Percentiles rank a stretch among this genome's conserved stretches.
Conservation (phyloP, 1,284 basidiomycete genomes). For the Apiotrichum sp. region DNA sequence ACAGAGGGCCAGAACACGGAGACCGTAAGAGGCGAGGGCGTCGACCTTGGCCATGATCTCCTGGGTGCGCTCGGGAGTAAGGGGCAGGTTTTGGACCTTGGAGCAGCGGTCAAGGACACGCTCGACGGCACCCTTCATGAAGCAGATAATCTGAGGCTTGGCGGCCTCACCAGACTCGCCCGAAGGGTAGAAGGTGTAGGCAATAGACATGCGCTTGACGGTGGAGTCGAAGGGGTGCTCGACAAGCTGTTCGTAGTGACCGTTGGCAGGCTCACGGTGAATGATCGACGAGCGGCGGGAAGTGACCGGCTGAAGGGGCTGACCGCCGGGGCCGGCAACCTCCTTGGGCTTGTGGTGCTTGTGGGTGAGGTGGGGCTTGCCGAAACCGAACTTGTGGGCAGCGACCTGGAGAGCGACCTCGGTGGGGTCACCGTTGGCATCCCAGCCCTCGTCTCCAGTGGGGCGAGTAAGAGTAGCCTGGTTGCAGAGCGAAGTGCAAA, state of each 20-base stretch:
- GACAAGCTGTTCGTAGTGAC: conserved; percentile 43
- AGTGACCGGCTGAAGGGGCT: neutral
- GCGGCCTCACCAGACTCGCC: neutral
- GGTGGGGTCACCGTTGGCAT: conserved; percentile 64
- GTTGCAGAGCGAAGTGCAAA: conserved; percentile 51
- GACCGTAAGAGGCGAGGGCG: conserved; percentile 56
- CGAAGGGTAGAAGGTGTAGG: conserved; percentile 39
- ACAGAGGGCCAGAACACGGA: conserved; percentile 50
- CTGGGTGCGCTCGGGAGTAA: conserved; percentile 36
- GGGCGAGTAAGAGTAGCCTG: conserved; percentile 48
- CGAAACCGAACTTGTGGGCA: conserved; percentile 52
- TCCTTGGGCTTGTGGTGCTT: conserved; percentile 1
- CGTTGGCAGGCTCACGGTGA: conserved; percentile 14
- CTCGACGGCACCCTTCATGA: conserved; percentile 61
- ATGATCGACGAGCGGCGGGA: conserved; percentile 10
- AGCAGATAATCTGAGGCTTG: conserved; percentile 24
- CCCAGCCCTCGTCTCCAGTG: conserved; percentile 53
- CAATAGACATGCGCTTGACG: conserved; percentile 59
- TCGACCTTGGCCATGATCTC: conserved; percentile 51
- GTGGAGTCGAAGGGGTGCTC: conserved; percentile 60
- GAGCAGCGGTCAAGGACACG: conserved; percentile 55
- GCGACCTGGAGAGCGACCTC: conserved; percentile 62
- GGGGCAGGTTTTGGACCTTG: conserved; percentile 33
- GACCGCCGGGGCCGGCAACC: conserved; percentile 5
- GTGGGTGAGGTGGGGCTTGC: conserved; percentile 44